Conservation (phyloP, 106 monocot species). For the Gastrodia elata region DNA sequence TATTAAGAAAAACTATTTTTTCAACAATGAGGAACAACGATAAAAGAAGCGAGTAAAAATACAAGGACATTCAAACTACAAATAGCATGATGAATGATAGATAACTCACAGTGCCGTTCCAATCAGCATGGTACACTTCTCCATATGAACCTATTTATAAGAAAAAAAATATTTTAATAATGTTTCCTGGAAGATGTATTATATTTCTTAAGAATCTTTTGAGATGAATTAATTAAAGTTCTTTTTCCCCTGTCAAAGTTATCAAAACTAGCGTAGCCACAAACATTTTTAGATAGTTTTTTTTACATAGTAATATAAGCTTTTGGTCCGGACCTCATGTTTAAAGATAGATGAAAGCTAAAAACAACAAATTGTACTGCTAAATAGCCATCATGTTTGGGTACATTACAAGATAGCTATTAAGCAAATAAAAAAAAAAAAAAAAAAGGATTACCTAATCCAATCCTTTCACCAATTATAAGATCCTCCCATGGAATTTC, state of each 20-base stretch:
- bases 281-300: neutral
- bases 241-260: neutral
- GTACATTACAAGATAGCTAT: neutral
- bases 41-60: neutral
- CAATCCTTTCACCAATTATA: conserved; percentile 96
- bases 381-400: neutral
- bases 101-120: conserved; percentile 97
- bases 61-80: neutral
- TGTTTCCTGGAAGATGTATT: neutral
- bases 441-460: conserved; percentile 59
- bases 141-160: conserved; percentile 86
- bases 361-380: neutral
- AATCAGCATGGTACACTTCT: conserved; percentile 96
- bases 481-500: conserved; percentile 98
- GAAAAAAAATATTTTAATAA: neutral
- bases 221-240: neutral
- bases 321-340: neutral
- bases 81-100: conserved; percentile 4
- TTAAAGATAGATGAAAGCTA: neutral
- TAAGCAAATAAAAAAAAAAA: neutral
- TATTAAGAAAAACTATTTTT: neutral
- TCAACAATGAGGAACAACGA: neutral
- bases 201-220: neutral
- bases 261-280: neutral
- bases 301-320: neutral